Conservation (phyloP, 371 early-diverging fungal genomes). For the Mucor plumbeus region DNA sequence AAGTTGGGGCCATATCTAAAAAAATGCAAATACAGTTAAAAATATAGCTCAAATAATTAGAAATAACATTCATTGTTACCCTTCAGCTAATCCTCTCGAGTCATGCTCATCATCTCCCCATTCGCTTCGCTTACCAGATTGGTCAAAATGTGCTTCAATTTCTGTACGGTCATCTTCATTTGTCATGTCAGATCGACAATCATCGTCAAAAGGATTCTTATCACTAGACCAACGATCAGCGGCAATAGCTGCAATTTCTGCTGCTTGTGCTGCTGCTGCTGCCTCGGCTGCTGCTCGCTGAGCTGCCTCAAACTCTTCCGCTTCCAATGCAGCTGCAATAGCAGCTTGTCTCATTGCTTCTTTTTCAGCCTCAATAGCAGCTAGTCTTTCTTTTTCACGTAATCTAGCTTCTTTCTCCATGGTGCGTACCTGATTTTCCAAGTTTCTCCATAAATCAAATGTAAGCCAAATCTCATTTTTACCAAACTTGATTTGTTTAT, state of each 20-base stretch:
- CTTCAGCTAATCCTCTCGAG: slow-evolving; percentile 34
- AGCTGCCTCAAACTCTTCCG: slow-evolving; percentile 32
- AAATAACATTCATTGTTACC: slow-evolving; percentile 19
- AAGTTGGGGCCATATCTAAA: slow-evolving; percentile 44
- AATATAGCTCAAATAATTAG: too few relatives aligned
- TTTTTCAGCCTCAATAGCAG: slow-evolving; percentile 35
- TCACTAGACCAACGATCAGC: slow-evolving; percentile 30
- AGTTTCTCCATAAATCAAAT: slow-evolving; percentile 72
- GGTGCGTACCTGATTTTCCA: slow-evolving; percentile 76
- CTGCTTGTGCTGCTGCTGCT: slow-evolving; percentile 47
- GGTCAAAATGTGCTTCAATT: slow-evolving; percentile 27
- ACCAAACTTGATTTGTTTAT: slow-evolving; percentile 47
- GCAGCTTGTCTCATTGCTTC: slow-evolving; percentile 41
- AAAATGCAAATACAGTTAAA: too few relatives aligned
- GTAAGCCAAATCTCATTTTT: slow-evolving; percentile 61
- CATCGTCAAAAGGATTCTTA: slow-evolving; percentile 42
- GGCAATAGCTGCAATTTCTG: slow-evolving; percentile 31
- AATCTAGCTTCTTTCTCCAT: slow-evolving; percentile 70
- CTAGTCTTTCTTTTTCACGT: slow-evolving; percentile 42
- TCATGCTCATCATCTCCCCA: slow-evolving; percentile 37
- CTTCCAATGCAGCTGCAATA: slow-evolving; percentile 40
- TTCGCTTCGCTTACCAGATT: slow-evolving; percentile 35
- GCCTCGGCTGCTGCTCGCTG: slow-evolving; percentile 40
- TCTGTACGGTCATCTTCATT: slow-evolving; percentile 46
- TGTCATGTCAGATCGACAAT: slow-evolving; percentile 37